A percentile compares a stretch with the other conserved stretches of the same genome.
Conservation (phyloP, 2,329 filamentous ascomycete species). For the Pestalotiopsis sp. region DNA sequence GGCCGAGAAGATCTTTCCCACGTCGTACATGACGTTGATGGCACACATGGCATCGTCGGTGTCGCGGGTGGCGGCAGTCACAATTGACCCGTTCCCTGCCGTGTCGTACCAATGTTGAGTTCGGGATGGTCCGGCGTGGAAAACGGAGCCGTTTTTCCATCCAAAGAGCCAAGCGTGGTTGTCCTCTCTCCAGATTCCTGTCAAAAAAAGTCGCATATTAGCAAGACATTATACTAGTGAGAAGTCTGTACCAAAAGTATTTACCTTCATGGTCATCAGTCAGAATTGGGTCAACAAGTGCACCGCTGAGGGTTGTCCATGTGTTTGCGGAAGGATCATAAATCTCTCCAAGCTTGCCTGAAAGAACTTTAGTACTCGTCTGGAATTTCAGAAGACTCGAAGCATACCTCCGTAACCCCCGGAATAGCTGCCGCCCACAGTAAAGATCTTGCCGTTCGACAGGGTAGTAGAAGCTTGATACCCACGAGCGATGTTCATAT, state of each 20-base stretch:
- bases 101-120: conserved; percentile 62
- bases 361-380: neutral
- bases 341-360: conserved; percentile 50
- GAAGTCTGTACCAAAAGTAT: too few relatives aligned
- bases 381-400: too few relatives aligned
- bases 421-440: conserved; percentile 53
- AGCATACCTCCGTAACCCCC: conserved; percentile 37
- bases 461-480: conserved; percentile 46
- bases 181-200: conserved; percentile 39
- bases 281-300: conserved; percentile 42
- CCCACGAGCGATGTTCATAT: conserved; percentile 42
- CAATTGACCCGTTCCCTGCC: conserved; percentile 41
- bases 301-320: conserved; percentile 42
- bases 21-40: conserved; percentile 61
- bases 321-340: conserved; percentile 39
- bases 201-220: neutral
- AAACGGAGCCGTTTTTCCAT: conserved; percentile 49
- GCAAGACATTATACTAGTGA: neutral
- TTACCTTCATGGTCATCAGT: conserved; percentile 31
- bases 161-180: conserved; percentile 55
- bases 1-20: conserved; percentile 56
- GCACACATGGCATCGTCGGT: conserved; percentile 57
- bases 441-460: conserved; percentile 50
- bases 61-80: conserved; percentile 44
- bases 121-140: conserved; percentile 58